Percentiles rank a stretch among this genome's conserved stretches.
Evolutionary conservation across 2,329 filamentous ascomycete species (phyloP).

Genomic region (Hypoxylon sp.): DNA sequence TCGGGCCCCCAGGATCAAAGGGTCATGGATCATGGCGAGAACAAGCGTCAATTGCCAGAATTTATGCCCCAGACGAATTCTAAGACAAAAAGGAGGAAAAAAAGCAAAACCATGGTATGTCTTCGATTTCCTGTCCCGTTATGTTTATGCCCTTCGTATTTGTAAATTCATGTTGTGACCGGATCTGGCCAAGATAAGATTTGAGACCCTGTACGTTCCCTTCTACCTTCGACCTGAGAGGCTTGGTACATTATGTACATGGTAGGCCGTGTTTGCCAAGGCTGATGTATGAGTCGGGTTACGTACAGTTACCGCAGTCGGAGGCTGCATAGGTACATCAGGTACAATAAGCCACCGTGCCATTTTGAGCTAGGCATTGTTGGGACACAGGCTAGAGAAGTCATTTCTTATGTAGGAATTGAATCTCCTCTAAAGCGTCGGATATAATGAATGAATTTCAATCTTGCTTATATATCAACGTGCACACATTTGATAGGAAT

Average conservation of each 20-base stretch:
- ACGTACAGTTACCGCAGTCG: slow-evolving; percentile 11
- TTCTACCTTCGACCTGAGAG: slow-evolving; percentile 6
- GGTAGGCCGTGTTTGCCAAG: slow-evolving; percentile 8
- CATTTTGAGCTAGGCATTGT: not conserved
- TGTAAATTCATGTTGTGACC: slow-evolving; percentile 19
- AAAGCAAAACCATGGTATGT: slow-evolving; percentile 16
- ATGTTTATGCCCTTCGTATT: slow-evolving; percentile 22
- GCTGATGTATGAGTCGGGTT: slow-evolving; percentile 14
- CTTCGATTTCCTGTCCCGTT: slow-evolving; percentile 2
- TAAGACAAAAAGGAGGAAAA: slow-evolving; percentile 17
- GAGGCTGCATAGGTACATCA: slow-evolving; percentile 6
- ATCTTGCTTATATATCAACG: slow-evolving; percentile 9
- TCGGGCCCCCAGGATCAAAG: slow-evolving; percentile 37
- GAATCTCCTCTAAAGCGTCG: not conserved
- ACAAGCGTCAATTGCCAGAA: slow-evolving; percentile 14
- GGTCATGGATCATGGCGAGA: slow-evolving; percentile 42
- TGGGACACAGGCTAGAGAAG: not conserved
- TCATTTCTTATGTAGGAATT: slow-evolving; percentile 1
- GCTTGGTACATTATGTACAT: not conserved
- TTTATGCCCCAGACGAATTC: not conserved
- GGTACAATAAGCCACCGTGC: slow-evolving; percentile 10
- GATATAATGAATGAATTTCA: slow-evolving; percentile 12
- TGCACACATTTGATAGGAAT: not conserved
- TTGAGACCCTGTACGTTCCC: slow-evolving; percentile 16
- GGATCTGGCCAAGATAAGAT: slow-evolving; percentile 31